phyloP scores from a whole-genome alignment of 2,329 filamentous ascomycete genomes.

The Rhynchosporium agropyri region DNA sequence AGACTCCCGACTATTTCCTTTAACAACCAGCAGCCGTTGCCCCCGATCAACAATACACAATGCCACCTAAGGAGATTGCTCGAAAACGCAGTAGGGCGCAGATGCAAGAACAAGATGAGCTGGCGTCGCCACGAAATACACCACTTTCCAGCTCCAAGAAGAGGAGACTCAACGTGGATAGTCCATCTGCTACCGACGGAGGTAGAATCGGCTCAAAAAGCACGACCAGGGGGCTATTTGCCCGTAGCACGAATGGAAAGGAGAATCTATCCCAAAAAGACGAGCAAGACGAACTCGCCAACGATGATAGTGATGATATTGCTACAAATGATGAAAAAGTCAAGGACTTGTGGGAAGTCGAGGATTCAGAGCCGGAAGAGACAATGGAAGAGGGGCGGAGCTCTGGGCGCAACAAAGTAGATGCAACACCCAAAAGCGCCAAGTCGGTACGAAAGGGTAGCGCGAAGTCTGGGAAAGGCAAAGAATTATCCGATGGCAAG shows the following conservation, averaged over 20 bases:
- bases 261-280: slow-evolving; percentile 19
- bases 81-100: slow-evolving; percentile 33
- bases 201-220: slow-evolving; percentile 7
- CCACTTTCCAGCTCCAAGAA: slow-evolving; percentile 27
- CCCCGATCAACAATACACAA: not conserved
- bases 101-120: slow-evolving; percentile 29
- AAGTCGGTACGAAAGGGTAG: slow-evolving; percentile 14
- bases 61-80: slow-evolving; percentile 21
- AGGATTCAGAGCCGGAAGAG: slow-evolving; percentile 21
- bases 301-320: slow-evolving; percentile 17
- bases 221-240: slow-evolving; percentile 16
- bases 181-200: slow-evolving; percentile 15
- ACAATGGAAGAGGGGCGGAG: slow-evolving; percentile 10
- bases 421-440: slow-evolving; percentile 19
- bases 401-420: slow-evolving; percentile 8
- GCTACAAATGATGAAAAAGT: slow-evolving; percentile 8
- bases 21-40: too few relatives aligned
- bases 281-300: slow-evolving; percentile 15
- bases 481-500: not conserved
- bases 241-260: slow-evolving; percentile 21
- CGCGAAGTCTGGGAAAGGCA: slow-evolving; percentile 12
- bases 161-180: slow-evolving; percentile 27
- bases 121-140: slow-evolving; percentile 24
- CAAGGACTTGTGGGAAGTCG: slow-evolving; percentile 25
- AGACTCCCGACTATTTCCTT: not conserved